Evolutionary conservation across 2,329 filamentous ascomycete genomes (phyloP).

Genomic region (Xylariaceae sp.): DNA sequence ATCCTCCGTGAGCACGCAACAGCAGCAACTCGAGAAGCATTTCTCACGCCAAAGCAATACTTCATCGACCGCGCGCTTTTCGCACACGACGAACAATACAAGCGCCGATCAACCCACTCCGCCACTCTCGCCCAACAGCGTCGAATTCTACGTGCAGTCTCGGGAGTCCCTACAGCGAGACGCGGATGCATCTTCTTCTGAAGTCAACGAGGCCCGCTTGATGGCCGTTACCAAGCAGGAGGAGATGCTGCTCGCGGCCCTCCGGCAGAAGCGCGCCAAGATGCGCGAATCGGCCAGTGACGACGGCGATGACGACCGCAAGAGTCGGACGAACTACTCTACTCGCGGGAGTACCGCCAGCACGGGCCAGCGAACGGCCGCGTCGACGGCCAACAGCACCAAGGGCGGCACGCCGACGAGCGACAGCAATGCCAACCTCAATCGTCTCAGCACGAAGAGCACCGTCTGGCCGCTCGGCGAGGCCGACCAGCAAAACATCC

Average conservation of each 20-base stretch:
- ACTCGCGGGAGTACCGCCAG: constrained; percentile 6
- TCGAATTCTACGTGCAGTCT: constrained; percentile 44
- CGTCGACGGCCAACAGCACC: not conserved
- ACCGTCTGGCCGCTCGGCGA: constrained; percentile 7
- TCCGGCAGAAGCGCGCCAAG: constrained; percentile 51
- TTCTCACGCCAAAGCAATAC: constrained; percentile 15
- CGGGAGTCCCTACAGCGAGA: constrained; percentile 32
- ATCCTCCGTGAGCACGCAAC: constrained; percentile 12
- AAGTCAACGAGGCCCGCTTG: constrained; percentile 37
- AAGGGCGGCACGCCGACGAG: not conserved
- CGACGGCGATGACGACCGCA: constrained; percentile 38
- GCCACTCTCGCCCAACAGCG: constrained; percentile 47
- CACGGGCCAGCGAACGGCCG: constrained; percentile 1
- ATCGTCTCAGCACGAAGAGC: not conserved
- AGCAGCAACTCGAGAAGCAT: constrained; percentile 15
- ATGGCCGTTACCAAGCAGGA: constrained; percentile 56
- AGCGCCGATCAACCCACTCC: constrained; percentile 40
- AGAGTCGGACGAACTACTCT: constrained; percentile 10
- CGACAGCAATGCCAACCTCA: constrained; percentile 1
- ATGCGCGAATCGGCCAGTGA: constrained; percentile 46
- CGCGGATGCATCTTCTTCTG: constrained; percentile 20
- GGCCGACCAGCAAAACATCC: not conserved
- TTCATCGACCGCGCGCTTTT: constrained; percentile 24
- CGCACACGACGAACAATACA: constrained; percentile 21
- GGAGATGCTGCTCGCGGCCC: constrained; percentile 52